Evolutionary conservation across 2,329 filamentous ascomycete species (phyloP), one percentile per base, ranked within the genome.

Genomic region (Parasarocladium wereldwijsianum): DNA sequence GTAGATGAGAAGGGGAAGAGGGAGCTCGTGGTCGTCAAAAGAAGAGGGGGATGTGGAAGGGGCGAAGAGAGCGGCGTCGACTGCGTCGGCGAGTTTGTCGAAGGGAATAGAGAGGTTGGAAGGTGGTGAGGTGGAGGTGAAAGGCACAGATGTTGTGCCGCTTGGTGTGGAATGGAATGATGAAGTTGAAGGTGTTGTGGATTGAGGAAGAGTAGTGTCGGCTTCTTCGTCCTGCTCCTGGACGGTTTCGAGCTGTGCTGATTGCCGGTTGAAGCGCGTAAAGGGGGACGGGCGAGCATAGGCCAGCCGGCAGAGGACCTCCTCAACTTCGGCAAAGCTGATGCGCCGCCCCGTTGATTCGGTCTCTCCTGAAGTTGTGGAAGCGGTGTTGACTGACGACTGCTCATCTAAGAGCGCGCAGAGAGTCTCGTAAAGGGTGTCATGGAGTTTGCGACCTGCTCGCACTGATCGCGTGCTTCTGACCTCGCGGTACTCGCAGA

Each of bases 401-500:
- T 17, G 19, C 8, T 24, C 14, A 15, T 21, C n/a, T 36, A 41
- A 43, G 38, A 47, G 40, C 29, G 24, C 32, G 18, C 46, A 64
- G 4, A 87, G 50, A 12, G 80, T 48, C 33, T 65, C 66, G 41
- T 76, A 80, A 42, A 84, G 75, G 33, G 76, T 68, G 40, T 77
- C 64, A 24, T 78, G 67, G 13, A 96, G 57, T 34, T 68, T 51
- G 44, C 76, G 86, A 35, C 78, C 84, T 19, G 73, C 85, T 39
- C 90, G 66, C 10, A 82, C 63, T 22, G 71, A 87, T 32, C 82
- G 67, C 33, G 64, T 70, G 32, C 71, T 72, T 11, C 66, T 62
- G 2, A 93, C 71, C 49, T 93, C 85, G 32, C 82, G 76, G 49
- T 85, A 93, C 54, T 98, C 90, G 46, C 86, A 96, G 6, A 96